phyloP scores from a whole-genome alignment of 441 rosid genomes.

The Syzygium malaccense region DNA sequence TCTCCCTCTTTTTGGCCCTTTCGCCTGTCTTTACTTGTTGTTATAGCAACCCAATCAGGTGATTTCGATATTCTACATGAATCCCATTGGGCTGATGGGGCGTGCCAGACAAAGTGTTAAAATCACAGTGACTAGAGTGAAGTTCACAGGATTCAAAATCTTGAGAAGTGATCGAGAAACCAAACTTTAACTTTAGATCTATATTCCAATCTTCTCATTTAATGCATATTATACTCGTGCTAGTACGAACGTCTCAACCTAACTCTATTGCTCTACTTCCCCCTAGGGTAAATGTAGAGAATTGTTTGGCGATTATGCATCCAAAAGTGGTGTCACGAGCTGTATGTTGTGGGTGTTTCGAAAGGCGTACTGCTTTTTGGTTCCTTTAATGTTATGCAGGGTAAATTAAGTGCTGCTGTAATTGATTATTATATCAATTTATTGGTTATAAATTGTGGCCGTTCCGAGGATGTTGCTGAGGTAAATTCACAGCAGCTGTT shows the following conservation, averaged over 20 bases:
- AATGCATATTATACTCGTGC: background rate
- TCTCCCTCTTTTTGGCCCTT: background rate
- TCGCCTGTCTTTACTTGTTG: background rate
- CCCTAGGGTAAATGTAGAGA: background rate
- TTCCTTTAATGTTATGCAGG: background rate
- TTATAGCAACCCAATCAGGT: background rate
- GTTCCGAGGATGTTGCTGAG: background rate
- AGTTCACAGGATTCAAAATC: background rate
- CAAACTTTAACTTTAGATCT: too few species aligned
- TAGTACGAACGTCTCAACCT: too few species aligned
- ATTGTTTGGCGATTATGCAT: background rate
- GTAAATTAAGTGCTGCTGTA: background rate
- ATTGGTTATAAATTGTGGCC: background rate
- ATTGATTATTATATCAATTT: background rate
- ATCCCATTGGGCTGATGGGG: background rate
- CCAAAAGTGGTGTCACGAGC: background rate
- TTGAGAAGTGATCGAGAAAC: background rate
- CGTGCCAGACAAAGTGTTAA: background rate
- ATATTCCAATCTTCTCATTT: background rate
- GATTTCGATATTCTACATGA: background rate
- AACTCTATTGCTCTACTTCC: background rate
- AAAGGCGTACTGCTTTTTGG: background rate
- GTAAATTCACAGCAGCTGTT: background rate
- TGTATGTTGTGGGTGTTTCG: background rate
- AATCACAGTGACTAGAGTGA: background rate